phyloP scores from a whole-genome alignment of 2,329 filamentous ascomycete species.

The Fonsecaea erecta region DNA sequence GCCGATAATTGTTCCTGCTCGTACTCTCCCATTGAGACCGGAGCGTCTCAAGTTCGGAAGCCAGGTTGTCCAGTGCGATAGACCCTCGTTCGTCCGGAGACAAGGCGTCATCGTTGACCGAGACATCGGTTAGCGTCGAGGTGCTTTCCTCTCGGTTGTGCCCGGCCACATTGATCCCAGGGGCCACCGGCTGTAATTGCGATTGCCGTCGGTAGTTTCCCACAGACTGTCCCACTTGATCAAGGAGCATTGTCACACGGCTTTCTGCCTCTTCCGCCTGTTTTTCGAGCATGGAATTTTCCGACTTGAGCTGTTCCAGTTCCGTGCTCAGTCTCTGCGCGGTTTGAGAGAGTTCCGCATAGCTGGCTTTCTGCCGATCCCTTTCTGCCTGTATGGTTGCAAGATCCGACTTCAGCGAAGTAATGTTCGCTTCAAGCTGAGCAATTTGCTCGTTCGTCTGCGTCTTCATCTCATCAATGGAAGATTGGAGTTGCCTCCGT shows the following conservation, averaged over 20 bases:
- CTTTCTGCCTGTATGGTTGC: conserved; percentile 68
- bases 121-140: conserved; percentile 47
- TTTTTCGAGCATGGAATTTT: conserved; percentile 79
- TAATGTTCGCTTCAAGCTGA: conserved; percentile 73
- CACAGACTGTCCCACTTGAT: conserved; percentile 92
- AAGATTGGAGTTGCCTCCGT: conserved; percentile 67
- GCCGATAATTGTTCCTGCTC: conserved; percentile 90
- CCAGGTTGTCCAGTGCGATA: conserved; percentile 83
- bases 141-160: conserved; percentile 39
- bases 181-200: conserved; percentile 47
- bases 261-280: conserved; percentile 88
- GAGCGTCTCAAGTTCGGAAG: conserved; percentile 87
- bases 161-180: conserved; percentile 28
- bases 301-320: conserved; percentile 78
- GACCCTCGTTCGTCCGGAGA: conserved; percentile 63
- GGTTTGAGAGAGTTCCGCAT: conserved; percentile 63
- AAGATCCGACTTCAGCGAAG: conserved; percentile 71
- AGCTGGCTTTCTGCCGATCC: conserved; percentile 64
- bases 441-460: conserved; percentile 69
- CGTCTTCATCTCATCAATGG: conserved; percentile 71
- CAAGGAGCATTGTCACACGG: conserved; percentile 88
- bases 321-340: conserved; percentile 66
- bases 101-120: conserved; percentile 46
- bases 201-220: conserved; percentile 88
- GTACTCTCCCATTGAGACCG: conserved; percentile 93